Evolutionary conservation across 1,284 basidiomycete genomes (phyloP).

Genomic region (Sporisorium sorghi): DNA sequence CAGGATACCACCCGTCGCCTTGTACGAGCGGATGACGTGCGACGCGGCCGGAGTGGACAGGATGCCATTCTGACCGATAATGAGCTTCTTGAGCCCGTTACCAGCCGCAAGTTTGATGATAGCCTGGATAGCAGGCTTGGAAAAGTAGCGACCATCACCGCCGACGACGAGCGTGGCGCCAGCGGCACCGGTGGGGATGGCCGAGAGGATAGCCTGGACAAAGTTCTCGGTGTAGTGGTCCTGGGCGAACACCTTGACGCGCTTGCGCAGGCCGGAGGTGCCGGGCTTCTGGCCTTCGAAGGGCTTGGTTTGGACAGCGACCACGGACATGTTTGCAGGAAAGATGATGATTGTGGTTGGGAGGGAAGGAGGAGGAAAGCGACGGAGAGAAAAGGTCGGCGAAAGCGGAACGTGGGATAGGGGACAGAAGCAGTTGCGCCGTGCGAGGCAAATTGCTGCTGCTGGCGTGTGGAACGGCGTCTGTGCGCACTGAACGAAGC

Average conservation of each 20-base stretch:
- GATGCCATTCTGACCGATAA: slow-evolving; percentile 79
- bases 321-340: slow-evolving; percentile 55
- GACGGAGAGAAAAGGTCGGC: neutral
- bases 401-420: neutral
- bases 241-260: slow-evolving; percentile 69
- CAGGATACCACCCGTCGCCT: slow-evolving; percentile 95
- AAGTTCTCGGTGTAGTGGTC: slow-evolving; percentile 99
- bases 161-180: slow-evolving; percentile 89
- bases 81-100: slow-evolving; percentile 73
- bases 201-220: slow-evolving; percentile 91
- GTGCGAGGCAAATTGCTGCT: neutral
- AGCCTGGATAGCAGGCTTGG: slow-evolving; percentile 86
- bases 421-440: neutral
- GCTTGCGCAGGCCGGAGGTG: slow-evolving; percentile 67
- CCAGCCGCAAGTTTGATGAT: slow-evolving; percentile 92
- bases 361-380: neutral
- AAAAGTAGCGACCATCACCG: slow-evolving; percentile 95
- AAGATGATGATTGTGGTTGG: slow-evolving; percentile 2
- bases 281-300: slow-evolving; percentile 70
- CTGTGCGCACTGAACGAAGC: neutral
- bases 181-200: slow-evolving; percentile 80
- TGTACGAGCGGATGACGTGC: slow-evolving; percentile 93
- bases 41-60: slow-evolving; percentile 96
- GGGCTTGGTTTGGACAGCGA: slow-evolving; percentile 63
- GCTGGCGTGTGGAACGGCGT: neutral